These are phyloP conservation scores for Endogone sp. DNA, from an alignment of 192 early-diverging fungal genomes.

Conservation along the genomic window DNA sequence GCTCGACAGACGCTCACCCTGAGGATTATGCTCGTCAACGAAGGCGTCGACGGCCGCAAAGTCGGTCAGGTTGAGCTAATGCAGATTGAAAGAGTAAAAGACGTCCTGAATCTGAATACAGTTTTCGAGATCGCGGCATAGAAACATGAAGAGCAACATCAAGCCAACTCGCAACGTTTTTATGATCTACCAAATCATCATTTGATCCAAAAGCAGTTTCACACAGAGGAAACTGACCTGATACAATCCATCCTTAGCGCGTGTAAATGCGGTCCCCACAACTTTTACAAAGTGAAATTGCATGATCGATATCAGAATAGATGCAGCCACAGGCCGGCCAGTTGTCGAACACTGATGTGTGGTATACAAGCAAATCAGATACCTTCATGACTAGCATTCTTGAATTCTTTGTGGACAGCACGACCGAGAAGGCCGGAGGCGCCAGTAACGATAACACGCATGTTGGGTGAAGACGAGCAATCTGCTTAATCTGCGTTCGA, in stretches of 20 bases:
- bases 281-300: conserved; percentile 29
- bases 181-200: no score
- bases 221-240: conserved; percentile 41
- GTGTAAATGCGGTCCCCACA: conserved; percentile 67
- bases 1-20: conserved; percentile 38
- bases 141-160: no score
- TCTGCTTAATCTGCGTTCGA: no score
- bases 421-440: conserved; percentile 83
- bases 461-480: no score
- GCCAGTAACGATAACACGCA: conserved; percentile 74
- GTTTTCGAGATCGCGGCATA: no score
- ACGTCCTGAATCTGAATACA: no score
- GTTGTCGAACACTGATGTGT: neutral
- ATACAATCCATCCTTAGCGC: conserved; percentile 47
- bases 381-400: conserved; percentile 49
- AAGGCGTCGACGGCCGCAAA: conserved; percentile 43
- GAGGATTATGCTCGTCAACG: conserved; percentile 50
- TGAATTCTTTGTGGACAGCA: conserved; percentile 55
- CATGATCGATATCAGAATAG: neutral
- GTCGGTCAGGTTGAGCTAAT: conserved; percentile 67
- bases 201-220: no score
- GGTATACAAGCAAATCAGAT: neutral
- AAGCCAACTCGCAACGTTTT: no score
- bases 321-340: neutral
- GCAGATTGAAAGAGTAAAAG: neutral